Evolutionary conservation across 345 rosid genomes (phyloP).

Genomic region (Eucalyptus tenuipes): DNA sequence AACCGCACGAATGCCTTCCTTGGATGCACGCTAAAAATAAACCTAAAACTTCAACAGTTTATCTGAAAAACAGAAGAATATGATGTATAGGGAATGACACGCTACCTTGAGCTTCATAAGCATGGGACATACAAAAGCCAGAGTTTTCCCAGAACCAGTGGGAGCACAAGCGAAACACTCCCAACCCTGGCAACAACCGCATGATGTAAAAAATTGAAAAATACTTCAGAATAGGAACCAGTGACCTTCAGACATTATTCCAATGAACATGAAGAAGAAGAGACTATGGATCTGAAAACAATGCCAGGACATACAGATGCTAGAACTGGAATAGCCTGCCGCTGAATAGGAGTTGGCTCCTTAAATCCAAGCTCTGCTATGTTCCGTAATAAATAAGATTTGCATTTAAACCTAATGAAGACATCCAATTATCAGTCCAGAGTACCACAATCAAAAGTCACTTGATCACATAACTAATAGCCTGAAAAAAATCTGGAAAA

Average conservation of each 20-base stretch:
- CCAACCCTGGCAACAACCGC: conserved; percentile 32
- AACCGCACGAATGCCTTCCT: conserved; percentile 70
- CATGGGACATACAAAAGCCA: conserved; percentile 90
- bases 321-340: conserved; percentile 91
- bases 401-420: conserved; percentile 52
- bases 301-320: conserved; percentile 51
- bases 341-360: conserved; percentile 97
- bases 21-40: conserved; percentile 35
- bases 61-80: not conserved
- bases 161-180: conserved; percentile 98
- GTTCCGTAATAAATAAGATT: conserved; percentile 48
- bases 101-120: conserved; percentile 85
- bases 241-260: not conserved
- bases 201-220: not conserved
- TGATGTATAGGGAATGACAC: not conserved
- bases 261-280: not conserved
- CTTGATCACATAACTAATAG: not conserved
- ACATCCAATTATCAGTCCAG: not conserved
- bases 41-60: not conserved
- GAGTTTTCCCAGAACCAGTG: conserved; percentile 93
- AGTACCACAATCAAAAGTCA: not conserved
- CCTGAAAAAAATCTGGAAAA: not conserved
- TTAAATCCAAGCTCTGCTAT: conserved; percentile 69
- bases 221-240: not conserved
- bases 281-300: not conserved